A percentile compares a stretch with the other conserved stretches of the same genome.
These are phyloP conservation scores for Solanum boliviense DNA, from an alignment of 257 asterid species.

Conservation along the genomic window DNA sequence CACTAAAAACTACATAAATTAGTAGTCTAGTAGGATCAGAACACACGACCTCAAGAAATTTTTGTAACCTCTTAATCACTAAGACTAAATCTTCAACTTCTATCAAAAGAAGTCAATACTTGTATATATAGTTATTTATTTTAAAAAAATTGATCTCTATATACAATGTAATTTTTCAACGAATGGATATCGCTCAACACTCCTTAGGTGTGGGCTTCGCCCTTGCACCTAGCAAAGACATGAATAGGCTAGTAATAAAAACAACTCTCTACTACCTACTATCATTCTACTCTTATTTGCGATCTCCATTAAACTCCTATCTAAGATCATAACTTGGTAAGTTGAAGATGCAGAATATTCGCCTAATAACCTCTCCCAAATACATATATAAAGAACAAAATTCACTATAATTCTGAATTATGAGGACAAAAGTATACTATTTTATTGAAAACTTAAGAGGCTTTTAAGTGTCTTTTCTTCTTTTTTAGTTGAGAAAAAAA, in stretches of 20 bases:
- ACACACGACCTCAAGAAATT: no score
- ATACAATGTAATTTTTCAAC: no score
- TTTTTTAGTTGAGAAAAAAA: not conserved
- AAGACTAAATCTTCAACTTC: no score
- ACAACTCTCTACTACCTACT: not conserved
- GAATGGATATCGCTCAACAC: not conserved
- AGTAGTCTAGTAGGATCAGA: no score
- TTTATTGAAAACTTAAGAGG: not conserved
- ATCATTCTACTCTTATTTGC: not conserved
- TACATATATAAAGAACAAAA: not conserved
- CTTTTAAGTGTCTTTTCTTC: not conserved
- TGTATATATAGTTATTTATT: no score
- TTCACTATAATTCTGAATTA: not conserved
- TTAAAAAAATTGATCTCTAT: rapidly evolving
- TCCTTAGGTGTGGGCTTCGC: not conserved
- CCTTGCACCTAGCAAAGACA: not conserved
- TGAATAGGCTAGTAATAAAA: no score
- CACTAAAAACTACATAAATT: not conserved
- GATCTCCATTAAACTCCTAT: not conserved
- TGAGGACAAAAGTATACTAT: not conserved
- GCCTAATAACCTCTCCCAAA: not conserved
- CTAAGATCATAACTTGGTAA: not conserved
- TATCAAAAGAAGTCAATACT: not conserved
- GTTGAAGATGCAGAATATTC: not conserved
- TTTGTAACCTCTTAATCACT: not conserved